Conservation (phyloP, 768 basidiomycete species). For the Pulveroboletus sp. region DNA sequence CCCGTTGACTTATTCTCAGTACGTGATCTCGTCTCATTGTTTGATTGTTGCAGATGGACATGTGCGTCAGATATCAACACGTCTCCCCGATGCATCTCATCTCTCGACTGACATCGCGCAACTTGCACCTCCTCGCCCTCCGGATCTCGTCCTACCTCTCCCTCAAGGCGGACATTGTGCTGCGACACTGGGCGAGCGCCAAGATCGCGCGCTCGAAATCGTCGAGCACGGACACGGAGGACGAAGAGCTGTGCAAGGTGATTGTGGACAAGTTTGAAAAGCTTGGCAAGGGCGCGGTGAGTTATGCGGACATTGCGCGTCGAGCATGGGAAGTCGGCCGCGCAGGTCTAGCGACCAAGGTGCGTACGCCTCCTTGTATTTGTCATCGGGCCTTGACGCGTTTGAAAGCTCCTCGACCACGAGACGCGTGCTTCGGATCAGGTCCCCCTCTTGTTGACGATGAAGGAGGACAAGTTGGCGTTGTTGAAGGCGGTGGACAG, state of each 20-base stretch:
- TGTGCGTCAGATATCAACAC: constrained; percentile 64
- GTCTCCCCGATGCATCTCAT: constrained; percentile 81
- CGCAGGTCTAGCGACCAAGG: constrained; percentile 80
- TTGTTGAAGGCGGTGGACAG: constrained; percentile 89
- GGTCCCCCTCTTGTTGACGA: constrained; percentile 86
- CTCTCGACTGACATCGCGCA: constrained; percentile 78
- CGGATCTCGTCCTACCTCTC: constrained; percentile 83
- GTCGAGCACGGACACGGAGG: constrained; percentile 57
- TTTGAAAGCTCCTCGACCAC: constrained; percentile 76
- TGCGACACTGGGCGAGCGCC: constrained; percentile 95
- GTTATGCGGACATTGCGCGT: constrained; percentile 93
- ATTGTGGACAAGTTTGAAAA: constrained; percentile 91
- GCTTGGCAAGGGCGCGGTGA: constrained; percentile 75
- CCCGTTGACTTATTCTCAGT: constrained; percentile 91
- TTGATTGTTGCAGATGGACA: constrained; percentile 4
- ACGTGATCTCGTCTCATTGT: constrained; percentile 25
- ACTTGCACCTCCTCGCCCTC: constrained; percentile 88
- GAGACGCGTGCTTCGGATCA: constrained; percentile 88
- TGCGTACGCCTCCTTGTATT: constrained; percentile 24
- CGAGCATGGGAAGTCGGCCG: constrained; percentile 91
- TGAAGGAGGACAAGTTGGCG: constrained; percentile 93
- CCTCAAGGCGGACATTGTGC: constrained; percentile 80
- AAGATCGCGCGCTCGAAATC: constrained; percentile 80
- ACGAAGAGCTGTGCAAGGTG: constrained; percentile 72
- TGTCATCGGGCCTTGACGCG: not conserved